Evolutionary conservation across 768 basidiomycete species (phyloP).

Genomic region (Phylloporus sp.): DNA sequence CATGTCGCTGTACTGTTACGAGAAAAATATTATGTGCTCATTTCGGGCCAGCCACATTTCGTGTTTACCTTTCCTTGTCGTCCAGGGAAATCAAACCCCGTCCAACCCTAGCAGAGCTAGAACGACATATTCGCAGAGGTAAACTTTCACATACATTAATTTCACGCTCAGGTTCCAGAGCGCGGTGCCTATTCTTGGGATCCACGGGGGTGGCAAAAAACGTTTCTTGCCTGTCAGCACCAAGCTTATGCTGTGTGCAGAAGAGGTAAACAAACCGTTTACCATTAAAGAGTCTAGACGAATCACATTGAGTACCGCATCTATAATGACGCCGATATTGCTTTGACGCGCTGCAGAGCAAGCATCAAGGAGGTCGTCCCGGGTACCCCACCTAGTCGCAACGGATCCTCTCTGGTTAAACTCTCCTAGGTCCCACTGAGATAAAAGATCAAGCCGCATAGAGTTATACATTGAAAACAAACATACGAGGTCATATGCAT

Average conservation of each 20-base stretch:
- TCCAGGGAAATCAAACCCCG: constrained; percentile 81
- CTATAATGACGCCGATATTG: constrained; percentile 74
- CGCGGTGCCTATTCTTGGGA: constrained; percentile 59
- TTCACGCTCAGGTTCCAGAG: constrained; percentile 52
- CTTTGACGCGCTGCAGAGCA: constrained; percentile 62
- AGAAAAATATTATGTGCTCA: background rate
- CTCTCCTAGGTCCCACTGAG: constrained; percentile 84
- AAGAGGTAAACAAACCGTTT: constrained; percentile 6
- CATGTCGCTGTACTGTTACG: constrained; percentile 60
- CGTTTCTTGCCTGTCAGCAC: constrained; percentile 71
- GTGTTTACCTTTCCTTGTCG: constrained; percentile 61
- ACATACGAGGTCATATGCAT: constrained; percentile 79
- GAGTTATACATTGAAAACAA: background rate
- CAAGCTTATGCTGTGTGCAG: constrained; percentile 66
- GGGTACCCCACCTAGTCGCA: constrained; percentile 84
- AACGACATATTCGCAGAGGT: background rate
- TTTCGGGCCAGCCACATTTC: constrained; percentile 8
- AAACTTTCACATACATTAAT: constrained; percentile 52
- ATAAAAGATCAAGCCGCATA: background rate
- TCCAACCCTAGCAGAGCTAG: constrained; percentile 60
- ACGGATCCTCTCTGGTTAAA: constrained; percentile 72
- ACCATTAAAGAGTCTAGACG: background rate
- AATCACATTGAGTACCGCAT: constrained; percentile 84
- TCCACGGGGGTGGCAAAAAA: constrained; percentile 72
- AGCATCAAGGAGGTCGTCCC: constrained; percentile 69